phyloP scores from a whole-genome alignment of 352 stramenopile genomes.

The Phytophthora chlamydospora region DNA sequence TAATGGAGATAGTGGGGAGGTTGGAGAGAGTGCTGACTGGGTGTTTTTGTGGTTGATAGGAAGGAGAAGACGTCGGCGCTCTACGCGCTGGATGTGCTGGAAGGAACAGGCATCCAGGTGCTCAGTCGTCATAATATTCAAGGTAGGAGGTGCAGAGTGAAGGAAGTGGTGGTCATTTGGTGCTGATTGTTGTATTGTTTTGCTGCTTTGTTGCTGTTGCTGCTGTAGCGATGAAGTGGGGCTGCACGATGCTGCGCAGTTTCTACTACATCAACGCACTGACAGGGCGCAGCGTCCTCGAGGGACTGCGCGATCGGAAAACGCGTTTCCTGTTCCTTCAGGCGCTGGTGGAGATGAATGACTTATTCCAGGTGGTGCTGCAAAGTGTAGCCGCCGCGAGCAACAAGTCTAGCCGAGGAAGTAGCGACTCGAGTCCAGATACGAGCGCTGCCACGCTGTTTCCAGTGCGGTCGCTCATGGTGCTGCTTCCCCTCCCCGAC shows the following conservation, averaged over 20 bases:
- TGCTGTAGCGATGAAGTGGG: slow-evolving; percentile 78
- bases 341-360: slow-evolving; percentile 69
- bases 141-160: slow-evolving; percentile 33
- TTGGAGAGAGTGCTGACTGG: neutral
- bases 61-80: slow-evolving; percentile 75
- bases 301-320: slow-evolving; percentile 67
- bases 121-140: slow-evolving; percentile 81
- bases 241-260: slow-evolving; percentile 71
- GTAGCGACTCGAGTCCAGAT: slow-evolving; percentile 47
- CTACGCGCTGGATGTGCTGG: slow-evolving; percentile 73
- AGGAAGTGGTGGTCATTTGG: neutral
- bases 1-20: neutral
- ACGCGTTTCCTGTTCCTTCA: slow-evolving; percentile 76
- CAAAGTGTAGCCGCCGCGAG: slow-evolving; percentile 31
- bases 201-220: neutral
- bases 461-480: slow-evolving; percentile 67
- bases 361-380: slow-evolving; percentile 59
- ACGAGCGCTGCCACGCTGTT: slow-evolving; percentile 65
- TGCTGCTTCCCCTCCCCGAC: slow-evolving; percentile 76
- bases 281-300: slow-evolving; percentile 52
- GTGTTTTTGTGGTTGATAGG: slow-evolving; percentile 34
- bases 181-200: neutral
- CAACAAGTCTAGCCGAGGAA: slow-evolving; percentile 16
- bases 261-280: slow-evolving; percentile 87
- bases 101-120: slow-evolving; percentile 74